Evolutionary conservation across 2,329 filamentous ascomycete genomes (phyloP), one percentile per base, ranked within the genome.

Genomic region (Fusarium transvaalense): DNA sequence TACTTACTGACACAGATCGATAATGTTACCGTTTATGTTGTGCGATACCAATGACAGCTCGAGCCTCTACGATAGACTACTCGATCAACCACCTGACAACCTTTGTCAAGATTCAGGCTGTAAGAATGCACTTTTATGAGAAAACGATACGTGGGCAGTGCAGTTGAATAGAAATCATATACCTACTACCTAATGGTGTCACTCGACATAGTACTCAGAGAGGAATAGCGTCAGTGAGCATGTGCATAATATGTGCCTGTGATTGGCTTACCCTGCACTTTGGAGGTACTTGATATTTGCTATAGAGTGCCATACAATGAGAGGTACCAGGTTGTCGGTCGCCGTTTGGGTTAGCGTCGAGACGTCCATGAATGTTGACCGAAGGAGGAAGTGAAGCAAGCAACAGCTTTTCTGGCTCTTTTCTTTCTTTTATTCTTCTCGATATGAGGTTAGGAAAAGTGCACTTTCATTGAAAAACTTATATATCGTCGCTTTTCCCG

Each of bases 301-400:
- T 25, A 37, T 1, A 19, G 10, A 2, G 12, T 32, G 4, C 1
- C 32, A 39, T 41, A 21, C 2, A 34, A 63, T 13, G 1, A 4
- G 9, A 67, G 17, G 67, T 70, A 68, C 25, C 32, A 2, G 5
- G 10, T 9, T 31, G 14, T 74, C 72, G 72, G 72, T 74, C 65
- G 61, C 73, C 70, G 23, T 64, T 74, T 64, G 37, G 72, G 73
- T 39, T 75, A 75, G 73, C 68, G 73, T 61, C 50, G 48, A 66
- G 51, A 56, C 48, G 56, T 63, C 71, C 64, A 55, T 74, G 69
- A 72, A 71, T 46, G 72, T 74, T 68, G 71, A 74, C 72, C 72
- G 72, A 74, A 51, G 47, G 71, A 72, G 65, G 43, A 53, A 59
- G 62, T 52, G 47, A 65, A 71, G 45, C 61, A 60, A 43, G 56